A percentile compares a stretch with the other conserved stretches of the same genome.
Evolutionary conservation across 139 green algal genomes (phyloP).

Genomic region (Chlorella sorokiniana): DNA sequence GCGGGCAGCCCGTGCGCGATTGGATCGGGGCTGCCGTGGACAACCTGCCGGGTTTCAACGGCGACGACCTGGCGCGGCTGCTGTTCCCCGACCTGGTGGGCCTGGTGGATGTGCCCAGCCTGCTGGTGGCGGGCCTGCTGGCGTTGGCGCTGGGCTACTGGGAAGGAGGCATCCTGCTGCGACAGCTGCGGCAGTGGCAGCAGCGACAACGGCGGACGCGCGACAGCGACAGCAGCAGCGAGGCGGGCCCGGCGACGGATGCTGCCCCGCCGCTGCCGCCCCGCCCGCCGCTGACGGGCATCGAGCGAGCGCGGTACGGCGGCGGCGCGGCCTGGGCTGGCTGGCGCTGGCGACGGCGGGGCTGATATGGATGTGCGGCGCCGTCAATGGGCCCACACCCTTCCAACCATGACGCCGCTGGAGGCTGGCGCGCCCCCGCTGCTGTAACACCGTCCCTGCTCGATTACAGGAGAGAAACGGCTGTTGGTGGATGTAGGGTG

Average conservation of each 20-base stretch:
- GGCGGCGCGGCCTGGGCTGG: conserved; percentile 46
- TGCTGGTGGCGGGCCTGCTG: neutral
- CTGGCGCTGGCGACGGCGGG: conserved; percentile 40
- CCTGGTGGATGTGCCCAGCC: conserved; percentile 4
- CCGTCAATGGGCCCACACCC: conserved; percentile 38
- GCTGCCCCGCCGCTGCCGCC: neutral
- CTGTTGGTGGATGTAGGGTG: too few relatives aligned
- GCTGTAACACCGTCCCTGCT: too few relatives aligned
- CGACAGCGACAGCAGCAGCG: neutral
- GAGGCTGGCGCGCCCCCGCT: too few relatives aligned
- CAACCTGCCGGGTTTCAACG: conserved; percentile 28
- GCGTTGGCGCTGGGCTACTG: conserved; percentile 26
- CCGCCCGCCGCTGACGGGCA: neutral
- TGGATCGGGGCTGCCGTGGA: conserved; percentile 23
- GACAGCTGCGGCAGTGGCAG: neutral
- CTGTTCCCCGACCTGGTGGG: conserved; percentile 31
- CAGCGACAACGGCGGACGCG: neutral
- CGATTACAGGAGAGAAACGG: too few relatives aligned
- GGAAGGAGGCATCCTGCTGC: conserved; percentile 26
- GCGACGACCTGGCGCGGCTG: conserved; percentile 19
- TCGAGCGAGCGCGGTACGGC: conserved; percentile 15
- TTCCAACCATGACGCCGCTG: conserved; percentile 29
- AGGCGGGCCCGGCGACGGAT: neutral
- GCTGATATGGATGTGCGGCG: conserved; percentile 46
- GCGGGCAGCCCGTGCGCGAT: conserved; percentile 6